Base-by-base conservation (phyloP, 2,329 filamentous ascomycete species). In the Chaetomium sp. region DNA sequence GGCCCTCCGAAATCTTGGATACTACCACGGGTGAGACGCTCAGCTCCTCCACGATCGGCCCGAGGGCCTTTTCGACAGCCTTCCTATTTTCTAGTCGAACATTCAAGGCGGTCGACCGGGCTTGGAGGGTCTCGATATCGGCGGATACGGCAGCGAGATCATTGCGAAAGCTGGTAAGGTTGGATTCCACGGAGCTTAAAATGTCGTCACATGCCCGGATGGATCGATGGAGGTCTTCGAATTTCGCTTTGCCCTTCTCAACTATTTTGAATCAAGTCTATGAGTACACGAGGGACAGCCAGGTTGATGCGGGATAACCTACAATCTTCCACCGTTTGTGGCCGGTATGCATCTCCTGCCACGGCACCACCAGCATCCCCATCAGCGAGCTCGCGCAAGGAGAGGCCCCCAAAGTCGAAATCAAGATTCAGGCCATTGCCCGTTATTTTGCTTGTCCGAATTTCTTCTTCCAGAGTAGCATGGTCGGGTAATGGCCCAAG, bases 131-230 rank as follows among this genome's bases (percentile, higher is more conserved):
- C 72, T 99, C 94, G 51, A 99, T 99, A 69, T 99, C 94, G 6
- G 91, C 87, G 1, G 94, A 96, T 10, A 99, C 94, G 11, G 85
- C 82, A 7, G 90, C 92, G 9, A 99, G 81, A 70, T 99, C 95
- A 58, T 91, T 88, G 68, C 95, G 91, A 68, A 99, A 99, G 69
- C 86, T 92, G 40, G 88, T 88, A 52, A 99, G 78, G 69, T 96
- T 97, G 36, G 83, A 85, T 73, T 99, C 92, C 53, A 99, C 94
- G 0, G 91, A 96, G 70, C 86, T 88, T 46, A 97, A 80, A 50
- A 97, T 89, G 68, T 95, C 88, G 71, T 99, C 94, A 73, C 92
- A 99, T 50, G 89, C 88, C 68, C 79, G 72, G 65, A 99, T 97
- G 4, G 91, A 95, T 65, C 81, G 84, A 71, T 97, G 94, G 43